Evolutionary conservation across 495 filamentous ascomycete species (phyloP).

Genomic region (Aspergillus diversus): DNA sequence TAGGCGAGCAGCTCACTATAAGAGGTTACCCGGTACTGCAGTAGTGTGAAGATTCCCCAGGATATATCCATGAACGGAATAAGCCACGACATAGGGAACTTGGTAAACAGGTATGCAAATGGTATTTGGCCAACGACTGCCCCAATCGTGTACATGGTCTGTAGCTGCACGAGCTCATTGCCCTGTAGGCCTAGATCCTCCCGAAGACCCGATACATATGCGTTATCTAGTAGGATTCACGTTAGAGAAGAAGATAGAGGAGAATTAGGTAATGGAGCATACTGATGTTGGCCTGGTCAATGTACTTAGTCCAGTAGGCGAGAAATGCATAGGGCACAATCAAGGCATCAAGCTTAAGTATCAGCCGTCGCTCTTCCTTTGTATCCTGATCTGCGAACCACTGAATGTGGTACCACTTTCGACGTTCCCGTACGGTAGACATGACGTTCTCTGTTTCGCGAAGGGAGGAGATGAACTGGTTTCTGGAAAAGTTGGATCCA

Average conservation of each 20-base stretch:
- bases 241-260: background rate
- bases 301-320: slow-evolving; percentile 52
- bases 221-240: slow-evolving; percentile 11
- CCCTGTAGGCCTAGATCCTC: slow-evolving; percentile 17
- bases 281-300: slow-evolving; percentile 48
- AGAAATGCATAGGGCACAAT: slow-evolving; percentile 47
- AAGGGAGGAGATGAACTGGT: background rate
- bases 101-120: slow-evolving; percentile 54
- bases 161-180: slow-evolving; percentile 17
- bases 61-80: slow-evolving; percentile 43
- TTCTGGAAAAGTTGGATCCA: background rate
- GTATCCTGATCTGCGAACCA: slow-evolving; percentile 50
- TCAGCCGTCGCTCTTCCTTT: slow-evolving; percentile 43
- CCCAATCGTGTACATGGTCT: slow-evolving; percentile 43
- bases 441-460: slow-evolving; percentile 4
- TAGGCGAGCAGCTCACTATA: slow-evolving; percentile 51
- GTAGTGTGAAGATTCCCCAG: slow-evolving; percentile 53
- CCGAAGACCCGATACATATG: slow-evolving; percentile 19
- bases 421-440: slow-evolving; percentile 14
- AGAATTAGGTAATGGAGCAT: background rate
- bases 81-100: slow-evolving; percentile 50
- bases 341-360: slow-evolving; percentile 49
- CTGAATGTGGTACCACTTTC: slow-evolving; percentile 36
- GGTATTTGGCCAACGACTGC: slow-evolving; percentile 54
- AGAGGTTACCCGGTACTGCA: slow-evolving; percentile 45